These are phyloP conservation scores for Coemansia sp. DNA, from an alignment of 192 early-diverging fungal species.

Conservation along the genomic window DNA sequence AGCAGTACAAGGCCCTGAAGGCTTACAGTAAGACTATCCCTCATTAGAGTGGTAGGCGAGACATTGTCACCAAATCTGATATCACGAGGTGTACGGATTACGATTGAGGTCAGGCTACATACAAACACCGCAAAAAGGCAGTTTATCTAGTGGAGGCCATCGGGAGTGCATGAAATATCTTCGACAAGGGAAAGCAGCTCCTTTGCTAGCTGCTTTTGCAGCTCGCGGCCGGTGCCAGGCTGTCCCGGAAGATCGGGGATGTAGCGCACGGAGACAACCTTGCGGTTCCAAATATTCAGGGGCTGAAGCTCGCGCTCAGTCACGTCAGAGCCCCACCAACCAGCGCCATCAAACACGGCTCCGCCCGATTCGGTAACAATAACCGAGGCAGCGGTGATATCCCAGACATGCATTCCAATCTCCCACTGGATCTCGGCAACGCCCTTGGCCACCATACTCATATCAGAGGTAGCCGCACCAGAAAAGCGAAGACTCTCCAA, in stretches of 20 bases:
- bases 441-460: conserved; percentile 80
- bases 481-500: conserved; percentile 73
- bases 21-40: no score
- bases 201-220: conserved; percentile 57
- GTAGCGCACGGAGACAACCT: conserved; percentile 27
- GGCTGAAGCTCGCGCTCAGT: conserved; percentile 18
- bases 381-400: conserved; percentile 83
- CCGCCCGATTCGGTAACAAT: conserved; percentile 87
- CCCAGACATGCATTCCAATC: conserved; percentile 74
- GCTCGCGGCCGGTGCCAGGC: conserved; percentile 31
- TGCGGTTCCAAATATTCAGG: conserved; percentile 44
- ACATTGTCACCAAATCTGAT: no score
- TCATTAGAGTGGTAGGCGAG: no score
- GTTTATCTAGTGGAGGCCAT: conserved; percentile 23
- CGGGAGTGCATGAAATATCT: conserved; percentile 54
- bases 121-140: neutral
- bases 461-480: conserved; percentile 76
- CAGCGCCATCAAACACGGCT: conserved; percentile 62
- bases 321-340: conserved; percentile 32
- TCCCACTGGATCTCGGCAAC: conserved; percentile 90
- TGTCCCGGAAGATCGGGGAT: conserved; percentile 36
- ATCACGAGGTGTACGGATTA: no score
- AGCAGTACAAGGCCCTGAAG: no score
- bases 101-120: neutral
- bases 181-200: conserved; percentile 63